Base-by-base conservation (phyloP, 1,139 yeast genomes). In the Magnusiomyces paraingens region DNA sequence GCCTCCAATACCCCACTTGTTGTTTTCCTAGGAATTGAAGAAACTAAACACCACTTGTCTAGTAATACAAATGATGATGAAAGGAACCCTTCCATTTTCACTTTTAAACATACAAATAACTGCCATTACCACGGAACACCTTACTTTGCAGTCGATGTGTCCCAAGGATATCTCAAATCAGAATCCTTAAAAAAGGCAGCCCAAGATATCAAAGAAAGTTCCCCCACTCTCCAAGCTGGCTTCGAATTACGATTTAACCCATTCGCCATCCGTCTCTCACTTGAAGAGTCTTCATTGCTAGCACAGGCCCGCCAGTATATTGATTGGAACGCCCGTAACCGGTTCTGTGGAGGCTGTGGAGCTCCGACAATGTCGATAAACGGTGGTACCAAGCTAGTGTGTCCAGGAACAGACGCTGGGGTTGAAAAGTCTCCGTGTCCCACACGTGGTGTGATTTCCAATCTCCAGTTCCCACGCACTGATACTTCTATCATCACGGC, bases 281-380 rank as follows among this genome's bases (percentile, higher is more conserved):
- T 45, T 22, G 70, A 69, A 47, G 76, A 73, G 45, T 86, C 84
- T 56, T 79, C 90, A 1, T 66, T 88, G 20, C 84, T 79, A 61
- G 84, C 95, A 2, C 95, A 90, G 65, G 93, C 89, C 0, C 81
- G 84, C 57, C 88, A 86, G 84, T 86, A 84, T 64, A 66, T 89
- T 54, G 96, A 90, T 68, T 91, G 98, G 97, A 73, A 87, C 53
- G 70, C 72, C 52, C 80, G 93, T 55, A 86, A 84, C 67, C 74
- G 77, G 58, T 88, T 78, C 69, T 91, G 99, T 66, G 93, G 95
- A 1, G 95, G 95, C 0, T 93, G 99, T 72, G 97, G 96, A 0
- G 65, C 78, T 1, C 77, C 74, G 56, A 83, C 82, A 35, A 77
- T 85, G 58, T 83, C 89, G 3, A 78, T 85, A 29, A 83, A 88